Conservation (phyloP, 148 eudicot species). For the Rheum nobile region DNA sequence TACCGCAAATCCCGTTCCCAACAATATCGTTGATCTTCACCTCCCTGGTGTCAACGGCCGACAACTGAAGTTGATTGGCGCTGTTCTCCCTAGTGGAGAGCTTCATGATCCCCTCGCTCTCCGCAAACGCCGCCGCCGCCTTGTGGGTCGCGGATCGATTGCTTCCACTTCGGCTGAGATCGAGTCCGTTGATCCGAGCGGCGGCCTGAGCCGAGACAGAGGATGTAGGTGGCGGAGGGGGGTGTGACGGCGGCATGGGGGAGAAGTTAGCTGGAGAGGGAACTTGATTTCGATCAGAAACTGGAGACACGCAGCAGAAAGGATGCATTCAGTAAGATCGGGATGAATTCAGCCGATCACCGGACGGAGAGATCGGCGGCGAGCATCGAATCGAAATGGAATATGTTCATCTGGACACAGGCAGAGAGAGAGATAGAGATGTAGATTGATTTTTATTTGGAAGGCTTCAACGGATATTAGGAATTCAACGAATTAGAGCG, state of each 20-base stretch:
- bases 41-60: conserved; percentile 10
- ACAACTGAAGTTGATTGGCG: not conserved
- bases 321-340: conserved; percentile 36
- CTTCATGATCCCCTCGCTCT: conserved; percentile 4
- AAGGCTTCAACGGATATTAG: not conserved
- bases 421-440: not conserved
- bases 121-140: not conserved
- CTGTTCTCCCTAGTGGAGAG: not conserved
- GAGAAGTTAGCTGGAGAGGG: not conserved
- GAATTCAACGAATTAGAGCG: not conserved
- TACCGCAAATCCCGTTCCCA: conserved; percentile 40
- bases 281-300: conserved; percentile 17
- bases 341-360: conserved; percentile 6
- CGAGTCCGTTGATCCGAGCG: conserved; percentile 13
- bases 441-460: not conserved
- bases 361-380: not conserved
- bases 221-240: not conserved
- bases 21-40: conserved; percentile 34
- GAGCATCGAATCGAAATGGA: not conserved
- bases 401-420: not conserved
- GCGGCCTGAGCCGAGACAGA: not conserved
- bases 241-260: conserved; percentile 15
- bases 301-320: conserved; percentile 46
- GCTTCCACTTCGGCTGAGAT: not conserved
- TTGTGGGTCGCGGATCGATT: not conserved